Evolutionary conservation across 495 filamentous ascomycete genomes (phyloP).

Genomic region (Daldinia decipiens): DNA sequence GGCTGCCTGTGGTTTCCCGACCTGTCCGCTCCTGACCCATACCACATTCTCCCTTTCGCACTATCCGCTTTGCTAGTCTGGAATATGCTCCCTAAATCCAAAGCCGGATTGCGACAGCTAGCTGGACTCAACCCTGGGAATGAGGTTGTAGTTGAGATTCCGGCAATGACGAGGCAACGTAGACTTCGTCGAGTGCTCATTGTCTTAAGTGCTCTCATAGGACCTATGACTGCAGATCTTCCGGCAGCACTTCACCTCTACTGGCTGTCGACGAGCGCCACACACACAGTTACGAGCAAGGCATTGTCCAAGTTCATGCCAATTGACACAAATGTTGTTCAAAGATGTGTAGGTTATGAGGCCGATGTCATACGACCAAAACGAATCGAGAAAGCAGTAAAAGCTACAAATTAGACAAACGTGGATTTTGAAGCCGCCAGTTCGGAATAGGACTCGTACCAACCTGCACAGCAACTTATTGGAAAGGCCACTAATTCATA

Average conservation of each 20-base stretch:
- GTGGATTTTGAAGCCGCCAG: background rate
- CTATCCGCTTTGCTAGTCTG: constrained; percentile 62
- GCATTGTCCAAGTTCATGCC: constrained; percentile 44
- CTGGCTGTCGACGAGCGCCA: constrained; percentile 66
- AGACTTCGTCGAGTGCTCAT: constrained; percentile 51
- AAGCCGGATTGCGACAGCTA: constrained; percentile 16
- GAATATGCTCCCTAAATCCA: constrained; percentile 52
- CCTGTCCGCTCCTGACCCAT: constrained; percentile 75
- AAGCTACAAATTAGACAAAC: background rate
- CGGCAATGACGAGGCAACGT: constrained; percentile 22
- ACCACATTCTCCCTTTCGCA: constrained; percentile 69
- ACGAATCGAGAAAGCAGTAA: background rate
- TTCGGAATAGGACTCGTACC: background rate
- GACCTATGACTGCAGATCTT: constrained; percentile 62
- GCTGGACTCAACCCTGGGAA: constrained; percentile 25
- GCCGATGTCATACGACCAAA: constrained; percentile 40
- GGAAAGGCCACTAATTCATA: background rate
- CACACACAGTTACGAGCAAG: constrained; percentile 23
- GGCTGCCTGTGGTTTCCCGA: constrained; percentile 86
- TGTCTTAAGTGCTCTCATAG: constrained; percentile 53
- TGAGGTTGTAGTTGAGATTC: background rate
- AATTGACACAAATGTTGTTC: constrained; percentile 19
- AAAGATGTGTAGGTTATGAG: constrained; percentile 40
- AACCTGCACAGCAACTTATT: background rate
- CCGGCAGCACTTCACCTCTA: constrained; percentile 76